Base-by-base conservation (phyloP, 116 monocot species). In the Zostera marina region DNA sequence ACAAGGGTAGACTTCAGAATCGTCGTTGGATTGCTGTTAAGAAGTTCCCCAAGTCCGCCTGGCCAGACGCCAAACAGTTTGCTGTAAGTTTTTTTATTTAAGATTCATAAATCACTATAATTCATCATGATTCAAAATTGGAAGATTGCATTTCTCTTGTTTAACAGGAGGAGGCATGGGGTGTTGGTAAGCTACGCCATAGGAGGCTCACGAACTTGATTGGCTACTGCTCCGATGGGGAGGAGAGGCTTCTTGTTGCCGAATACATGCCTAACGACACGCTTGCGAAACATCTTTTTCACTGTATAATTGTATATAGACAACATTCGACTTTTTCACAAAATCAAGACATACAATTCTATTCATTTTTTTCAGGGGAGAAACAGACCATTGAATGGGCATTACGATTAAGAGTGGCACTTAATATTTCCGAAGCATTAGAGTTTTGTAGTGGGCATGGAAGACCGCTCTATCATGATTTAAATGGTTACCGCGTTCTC, bases 31-130 rank as follows among this genome's bases (percentile, higher is more conserved):
- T 91, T 65, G 91, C 85, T 42, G 81, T 91, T 24, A 85, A 91
- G 77, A 91, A 91, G 68, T 91, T 85, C 69, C 56, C 85, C 49
- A 91, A 81, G 70, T 44, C 69, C 60, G 84, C 85, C 13, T 91
- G 91, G 91, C 91, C 85, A 41, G 85, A 91, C 56, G 73, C 91
- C 9, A 81, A 91, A 76, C 91, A 91, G 70, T 91, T 91, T 66
- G 76, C 78, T 11, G 91, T 91, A 8, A 47, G 77, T 25, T 16
- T 69, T 39, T 10, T 14, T 13, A 15, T 9, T 15, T 54, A 54
- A 22, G 19, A 8, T 53, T n/a, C n/a, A n/a, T n/a, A n/a, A n/a
- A n/a, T n/a, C n/a, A n/a, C n/a, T n/a, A n/a, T n/a, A n/a, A n/a
- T n/a, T n/a, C n/a, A n/a, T n/a, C n/a, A n/a, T n/a, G n/a, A n/a